phyloP scores from a whole-genome alignment of 2,329 filamentous ascomycete species.

The Microcyclosporella mali region DNA sequence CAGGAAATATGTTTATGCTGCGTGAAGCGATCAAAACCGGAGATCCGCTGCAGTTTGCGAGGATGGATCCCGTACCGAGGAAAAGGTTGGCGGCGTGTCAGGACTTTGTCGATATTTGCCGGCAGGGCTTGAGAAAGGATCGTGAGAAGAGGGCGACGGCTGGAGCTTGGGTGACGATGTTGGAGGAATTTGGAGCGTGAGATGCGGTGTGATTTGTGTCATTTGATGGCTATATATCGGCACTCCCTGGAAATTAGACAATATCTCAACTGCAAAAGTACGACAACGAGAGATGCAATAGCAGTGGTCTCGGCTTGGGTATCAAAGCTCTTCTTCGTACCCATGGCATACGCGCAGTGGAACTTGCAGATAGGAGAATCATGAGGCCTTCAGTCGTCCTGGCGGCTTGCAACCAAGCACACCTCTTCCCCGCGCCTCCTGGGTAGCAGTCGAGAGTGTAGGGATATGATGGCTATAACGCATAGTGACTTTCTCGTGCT shows the following conservation, averaged over 20 bases:
- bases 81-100: conserved; percentile 30
- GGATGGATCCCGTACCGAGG: conserved; percentile 31
- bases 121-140: conserved; percentile 34
- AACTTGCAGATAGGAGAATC: conserved; percentile 11
- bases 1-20: conserved; percentile 37
- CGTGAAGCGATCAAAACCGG: conserved; percentile 41
- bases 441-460: conserved; percentile 13
- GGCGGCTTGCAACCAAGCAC: conserved; percentile 12
- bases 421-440: conserved; percentile 7
- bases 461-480: conserved; percentile 7
- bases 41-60: conserved; percentile 36
- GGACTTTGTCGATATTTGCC: conserved; percentile 34
- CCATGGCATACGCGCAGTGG: conserved; percentile 9
- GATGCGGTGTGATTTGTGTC: not conserved
- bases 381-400: conserved; percentile 11
- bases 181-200: conserved; percentile 19
- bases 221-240: no score
- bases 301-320: conserved; percentile 8
- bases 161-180: conserved; percentile 28
- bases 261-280: conserved; percentile 2
- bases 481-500: not conserved
- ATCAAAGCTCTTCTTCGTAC: conserved; percentile 10
- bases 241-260: no score
- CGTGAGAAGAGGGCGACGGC: conserved; percentile 25
- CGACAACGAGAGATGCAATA: conserved; percentile 1